A percentile compares a stretch with the other conserved stretches of the same genome.
Conservation (phyloP, 768 basidiomycete species). For the Rhodocollybia butyracea region DNA sequence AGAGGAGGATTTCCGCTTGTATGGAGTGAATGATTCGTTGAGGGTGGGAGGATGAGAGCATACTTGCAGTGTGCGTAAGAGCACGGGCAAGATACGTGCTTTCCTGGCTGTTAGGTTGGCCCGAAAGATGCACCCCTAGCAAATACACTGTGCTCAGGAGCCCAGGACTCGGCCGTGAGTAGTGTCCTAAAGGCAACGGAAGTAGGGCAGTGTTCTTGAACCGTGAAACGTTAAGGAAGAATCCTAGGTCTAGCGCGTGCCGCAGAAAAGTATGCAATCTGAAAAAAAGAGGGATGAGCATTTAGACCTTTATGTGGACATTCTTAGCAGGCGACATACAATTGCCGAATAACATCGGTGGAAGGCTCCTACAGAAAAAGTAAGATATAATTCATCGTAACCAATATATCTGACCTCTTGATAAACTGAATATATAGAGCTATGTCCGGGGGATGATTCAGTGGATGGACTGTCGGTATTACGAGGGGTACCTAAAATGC, state of each 20-base stretch:
- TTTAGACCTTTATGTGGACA: conserved; percentile 3
- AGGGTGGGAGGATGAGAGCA: conserved; percentile 18
- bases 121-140: conserved; percentile 49
- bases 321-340: conserved; percentile 24
- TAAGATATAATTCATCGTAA: not conserved
- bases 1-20: conserved; percentile 38
- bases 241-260: conserved; percentile 56
- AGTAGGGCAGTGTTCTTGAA: conserved; percentile 49
- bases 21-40: conserved; percentile 28
- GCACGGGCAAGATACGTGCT: conserved; percentile 46
- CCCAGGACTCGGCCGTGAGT: conserved; percentile 44
- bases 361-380: conserved; percentile 16
- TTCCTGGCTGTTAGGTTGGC: conserved; percentile 39
- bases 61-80: conserved; percentile 28
- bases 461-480: not conserved
- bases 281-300: conserved; percentile 5
- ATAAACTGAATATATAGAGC: not conserved
- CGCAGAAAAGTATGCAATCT: conserved; percentile 60
- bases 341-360: conserved; percentile 32
- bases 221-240: conserved; percentile 55
- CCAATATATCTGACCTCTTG: not conserved
- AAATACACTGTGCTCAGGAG: conserved; percentile 49
- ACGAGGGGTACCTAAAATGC: not conserved
- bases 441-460: not conserved
- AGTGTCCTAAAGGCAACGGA: conserved; percentile 43